These are phyloP conservation scores for Scutellaria minor DNA, from an alignment of 257 asterid genomes.

Conservation along the genomic window DNA sequence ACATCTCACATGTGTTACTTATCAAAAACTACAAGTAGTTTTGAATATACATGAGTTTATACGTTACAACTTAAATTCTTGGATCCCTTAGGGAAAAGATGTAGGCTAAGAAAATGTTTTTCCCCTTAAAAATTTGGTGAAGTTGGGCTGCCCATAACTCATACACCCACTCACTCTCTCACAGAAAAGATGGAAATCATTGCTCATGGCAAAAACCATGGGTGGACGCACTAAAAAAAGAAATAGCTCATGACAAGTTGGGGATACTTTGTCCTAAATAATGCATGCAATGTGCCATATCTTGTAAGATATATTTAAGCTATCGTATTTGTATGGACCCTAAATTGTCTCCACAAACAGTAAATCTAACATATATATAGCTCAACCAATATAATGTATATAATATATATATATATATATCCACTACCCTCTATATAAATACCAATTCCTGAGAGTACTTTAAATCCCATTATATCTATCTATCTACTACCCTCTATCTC, in stretches of 20 bases:
- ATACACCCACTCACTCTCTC: background rate
- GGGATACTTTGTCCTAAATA: constrained; percentile 33
- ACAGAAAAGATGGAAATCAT: background rate
- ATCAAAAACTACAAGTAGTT: too few relatives aligned
- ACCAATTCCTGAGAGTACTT: background rate
- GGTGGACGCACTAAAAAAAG: constrained; percentile 6
- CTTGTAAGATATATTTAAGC: background rate
- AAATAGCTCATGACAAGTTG: constrained; percentile 26
- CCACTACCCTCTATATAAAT: constrained; percentile 25
- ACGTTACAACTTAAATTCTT: too few relatives aligned
- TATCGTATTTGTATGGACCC: constrained; percentile 21
- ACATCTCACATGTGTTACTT: too few relatives aligned
- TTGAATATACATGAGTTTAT: too few relatives aligned
- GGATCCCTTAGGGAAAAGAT: too few relatives aligned
- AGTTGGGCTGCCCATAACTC: background rate
- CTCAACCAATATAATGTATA: too few relatives aligned
- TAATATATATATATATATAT: too few relatives aligned
- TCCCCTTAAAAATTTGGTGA: too few relatives aligned
- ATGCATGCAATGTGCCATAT: constrained; percentile 40
- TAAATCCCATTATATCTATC: constrained; percentile 23
- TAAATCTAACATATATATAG: background rate
- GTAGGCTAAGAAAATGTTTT: too few relatives aligned
- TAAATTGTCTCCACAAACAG: background rate
- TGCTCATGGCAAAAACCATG: constrained; percentile 21
- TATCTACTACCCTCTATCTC: background rate